Percentiles rank a stretch among this genome's conserved stretches.
phyloP scores from a whole-genome alignment of 2,329 filamentous ascomycete species.

The Pyricularia sp. region DNA sequence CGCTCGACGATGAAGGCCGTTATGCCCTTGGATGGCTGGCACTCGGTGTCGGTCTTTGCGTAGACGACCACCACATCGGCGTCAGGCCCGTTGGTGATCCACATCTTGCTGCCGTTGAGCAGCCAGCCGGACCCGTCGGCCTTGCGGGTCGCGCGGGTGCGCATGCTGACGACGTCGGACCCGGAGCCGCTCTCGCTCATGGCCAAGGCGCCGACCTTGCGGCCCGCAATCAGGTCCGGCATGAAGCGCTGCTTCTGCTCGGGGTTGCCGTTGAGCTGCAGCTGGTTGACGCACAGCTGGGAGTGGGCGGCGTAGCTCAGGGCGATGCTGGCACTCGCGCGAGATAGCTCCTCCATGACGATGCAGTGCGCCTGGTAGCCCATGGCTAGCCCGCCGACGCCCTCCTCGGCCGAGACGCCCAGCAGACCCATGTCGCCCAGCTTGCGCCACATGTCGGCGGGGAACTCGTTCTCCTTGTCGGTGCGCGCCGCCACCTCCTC shows the following conservation, averaged over 20 bases:
- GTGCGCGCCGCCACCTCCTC: constrained; percentile 70
- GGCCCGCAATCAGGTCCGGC: constrained; percentile 67
- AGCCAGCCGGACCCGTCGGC: constrained; percentile 78
- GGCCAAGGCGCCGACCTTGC: constrained; percentile 72
- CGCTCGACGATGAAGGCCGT: constrained; percentile 85
- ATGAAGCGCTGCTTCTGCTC: constrained; percentile 74
- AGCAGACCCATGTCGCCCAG: constrained; percentile 83
- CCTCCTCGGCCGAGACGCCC: constrained; percentile 86
- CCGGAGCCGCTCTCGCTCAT: constrained; percentile 92
- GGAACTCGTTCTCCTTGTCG: constrained; percentile 82
- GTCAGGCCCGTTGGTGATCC: constrained; percentile 97
- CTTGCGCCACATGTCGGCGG: constrained; percentile 83
- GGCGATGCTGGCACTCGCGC: constrained; percentile 71
- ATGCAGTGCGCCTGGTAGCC: constrained; percentile 95
- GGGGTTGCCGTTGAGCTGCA: constrained; percentile 72
- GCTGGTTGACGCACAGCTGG: constrained; percentile 91
- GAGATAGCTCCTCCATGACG: constrained; percentile 87
- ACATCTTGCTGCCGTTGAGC: constrained; percentile 92
- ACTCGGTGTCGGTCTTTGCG: constrained; percentile 76
- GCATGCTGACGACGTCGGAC: constrained; percentile 92
- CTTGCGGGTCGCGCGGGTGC: constrained; percentile 58
- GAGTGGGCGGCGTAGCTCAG: constrained; percentile 93
- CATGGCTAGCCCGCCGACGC: constrained; percentile 78
- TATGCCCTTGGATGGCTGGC: constrained; percentile 65
- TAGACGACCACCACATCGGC: constrained; percentile 94